Base-by-base conservation (phyloP, 1,284 basidiomycete genomes). In the Apiotrichum gamsii region DNA sequence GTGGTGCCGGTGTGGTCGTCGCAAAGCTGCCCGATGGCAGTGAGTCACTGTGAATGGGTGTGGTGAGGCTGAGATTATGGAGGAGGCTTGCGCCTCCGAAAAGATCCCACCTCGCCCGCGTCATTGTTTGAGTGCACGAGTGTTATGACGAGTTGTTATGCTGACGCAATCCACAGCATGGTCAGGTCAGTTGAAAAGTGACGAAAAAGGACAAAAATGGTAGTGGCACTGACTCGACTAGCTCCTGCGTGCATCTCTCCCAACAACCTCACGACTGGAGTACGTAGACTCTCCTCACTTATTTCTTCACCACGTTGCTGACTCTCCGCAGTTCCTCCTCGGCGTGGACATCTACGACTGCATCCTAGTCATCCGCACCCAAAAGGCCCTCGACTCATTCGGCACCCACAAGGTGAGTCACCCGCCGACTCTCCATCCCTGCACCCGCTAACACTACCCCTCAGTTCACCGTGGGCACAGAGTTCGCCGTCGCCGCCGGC, bases 381-480 rank as follows among this genome's bases (percentile, higher is more conserved):
- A 74, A 42, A 62, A 72, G 25, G 76, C 77, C 0, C 67, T 80
- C 42, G 72, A 77, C 39, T 64, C 71, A 2, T 80, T 80, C 61
- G 64, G 61, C 32, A 70, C 71, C 5, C 76, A 77, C 63, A 78
- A 78, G n/a, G n/a, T n/a, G n/a, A n/a, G n/a, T n/a, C n/a, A n/a
- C n/a, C n/a, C n/a, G n/a, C n/a, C n/a, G n/a, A n/a, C n/a, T n/a
- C n/a, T n/a, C n/a, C n/a, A n/a, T n/a, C n/a, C n/a, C n/a, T n/a
- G n/a, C n/a, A n/a, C n/a, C n/a, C n/a, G n/a, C n/a, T n/a, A n/a
- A n/a, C n/a, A n/a, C n/a, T n/a, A n/a, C n/a, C n/a, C n/a, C n/a
- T n/a, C n/a, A n/a, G 51, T 68, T 74, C 11, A 77, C 77, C 0
- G 52, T 79, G 5, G 77, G 77, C 0, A 65, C 74, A 0, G 77